A percentile compares a stretch with the other conserved stretches of the same genome.
phyloP scores from a whole-genome alignment of 768 basidiomycete genomes.

The Pleurotus tuoliensis region DNA sequence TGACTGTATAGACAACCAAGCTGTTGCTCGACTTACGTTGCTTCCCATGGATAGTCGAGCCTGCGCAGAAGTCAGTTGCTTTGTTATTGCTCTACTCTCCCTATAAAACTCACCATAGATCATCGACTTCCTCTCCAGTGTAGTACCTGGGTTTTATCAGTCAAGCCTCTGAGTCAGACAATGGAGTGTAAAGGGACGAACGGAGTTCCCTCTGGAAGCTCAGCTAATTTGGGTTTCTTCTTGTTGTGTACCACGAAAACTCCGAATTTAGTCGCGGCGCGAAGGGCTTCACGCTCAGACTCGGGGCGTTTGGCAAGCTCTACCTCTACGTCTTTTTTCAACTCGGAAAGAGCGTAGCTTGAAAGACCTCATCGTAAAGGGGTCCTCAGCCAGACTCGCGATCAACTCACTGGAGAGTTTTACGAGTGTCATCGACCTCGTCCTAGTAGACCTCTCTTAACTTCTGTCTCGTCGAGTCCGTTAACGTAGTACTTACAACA shows the following conservation, averaged over 20 bases:
- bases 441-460: constrained; percentile 42
- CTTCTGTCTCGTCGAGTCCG: no score
- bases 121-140: constrained; percentile 68
- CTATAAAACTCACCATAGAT: constrained; percentile 57
- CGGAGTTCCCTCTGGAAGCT: constrained; percentile 64
- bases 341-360: constrained; percentile 88
- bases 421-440: constrained; percentile 85
- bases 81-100: no score
- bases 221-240: constrained; percentile 77
- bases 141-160: constrained; percentile 54
- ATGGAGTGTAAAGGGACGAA: constrained; percentile 20
- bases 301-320: constrained; percentile 66
- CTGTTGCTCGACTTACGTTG: constrained; percentile 41
- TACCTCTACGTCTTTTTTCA: constrained; percentile 81
- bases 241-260: constrained; percentile 97
- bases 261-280: constrained; percentile 72
- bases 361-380: not conserved
- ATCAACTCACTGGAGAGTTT: constrained; percentile 72
- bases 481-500: constrained; percentile 49
- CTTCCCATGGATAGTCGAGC: constrained; percentile 87
- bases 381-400: not conserved
- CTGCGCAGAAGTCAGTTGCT: constrained; percentile 25
- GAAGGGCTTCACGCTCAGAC: constrained; percentile 65
- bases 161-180: not conserved
- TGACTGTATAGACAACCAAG: not conserved